Conservation (phyloP, 164 flowering plant species). For the Macadamia integrifolia region DNA sequence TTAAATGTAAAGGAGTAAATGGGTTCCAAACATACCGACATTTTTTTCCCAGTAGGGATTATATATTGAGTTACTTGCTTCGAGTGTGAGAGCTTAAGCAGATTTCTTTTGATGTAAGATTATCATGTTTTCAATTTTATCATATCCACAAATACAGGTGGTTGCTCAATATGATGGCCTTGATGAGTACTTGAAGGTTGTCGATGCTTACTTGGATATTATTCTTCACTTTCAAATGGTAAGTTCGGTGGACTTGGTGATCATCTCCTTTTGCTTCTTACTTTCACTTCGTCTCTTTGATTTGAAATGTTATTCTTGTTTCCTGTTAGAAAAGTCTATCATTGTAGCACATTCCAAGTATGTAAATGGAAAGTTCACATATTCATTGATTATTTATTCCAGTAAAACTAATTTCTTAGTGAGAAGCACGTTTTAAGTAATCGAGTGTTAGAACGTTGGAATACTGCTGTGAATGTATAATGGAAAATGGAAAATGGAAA, state of each 20-base stretch:
- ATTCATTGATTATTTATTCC: no score
- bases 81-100: not conserved
- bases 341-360: no score
- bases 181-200: slow-evolving; percentile 65
- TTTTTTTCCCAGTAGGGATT: not conserved
- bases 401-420: no score
- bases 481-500: no score
- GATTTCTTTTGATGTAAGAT: not conserved
- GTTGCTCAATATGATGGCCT: slow-evolving; percentile 32
- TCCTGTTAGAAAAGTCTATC: no score
- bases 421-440: no score
- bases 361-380: no score
- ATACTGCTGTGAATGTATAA: no score
- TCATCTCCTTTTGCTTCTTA: not conserved
- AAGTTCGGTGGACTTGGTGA: slow-evolving; percentile 12
- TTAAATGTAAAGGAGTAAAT: no score
- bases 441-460: no score
- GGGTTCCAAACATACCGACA: no score
- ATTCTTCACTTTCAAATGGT: slow-evolving; percentile 73
- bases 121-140: not conserved
- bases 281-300: not conserved
- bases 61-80: not conserved
- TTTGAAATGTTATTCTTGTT: not conserved
- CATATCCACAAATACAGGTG: slow-evolving; percentile 37
- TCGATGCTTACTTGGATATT: slow-evolving; percentile 75